phyloP scores from a whole-genome alignment of 169 alveolate species.

The Plasmodium coatneyi region DNA sequence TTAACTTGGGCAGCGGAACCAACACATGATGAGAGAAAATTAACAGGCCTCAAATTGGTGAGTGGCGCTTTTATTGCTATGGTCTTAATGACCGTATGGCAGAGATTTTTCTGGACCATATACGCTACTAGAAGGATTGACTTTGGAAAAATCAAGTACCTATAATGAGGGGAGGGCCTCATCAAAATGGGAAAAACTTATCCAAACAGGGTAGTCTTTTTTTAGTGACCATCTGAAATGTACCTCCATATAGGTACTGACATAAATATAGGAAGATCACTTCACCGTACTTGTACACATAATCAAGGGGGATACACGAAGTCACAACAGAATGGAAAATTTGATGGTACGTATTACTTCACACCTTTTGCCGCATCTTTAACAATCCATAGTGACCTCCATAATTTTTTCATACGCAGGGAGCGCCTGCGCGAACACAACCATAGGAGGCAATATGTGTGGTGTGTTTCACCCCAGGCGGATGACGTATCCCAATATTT shows the following conservation, averaged over 20 bases:
- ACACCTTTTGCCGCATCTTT: background rate
- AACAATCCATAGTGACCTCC: background rate
- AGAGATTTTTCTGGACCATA: conserved; percentile 89
- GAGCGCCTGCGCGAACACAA: background rate
- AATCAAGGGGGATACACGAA: background rate
- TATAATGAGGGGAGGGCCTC: conserved; percentile 19
- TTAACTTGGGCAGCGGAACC: conserved; percentile 92
- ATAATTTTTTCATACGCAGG: background rate
- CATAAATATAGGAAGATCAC: background rate
- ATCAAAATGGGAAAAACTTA: background rate
- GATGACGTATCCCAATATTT: background rate
- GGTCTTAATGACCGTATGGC: conserved; percentile 88
- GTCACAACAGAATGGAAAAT: background rate
- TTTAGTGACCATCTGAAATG: background rate
- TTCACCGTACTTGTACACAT: background rate
- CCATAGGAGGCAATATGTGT: background rate
- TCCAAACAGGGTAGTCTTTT: background rate
- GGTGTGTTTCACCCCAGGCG: background rate
- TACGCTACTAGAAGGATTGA: conserved; percentile 89
- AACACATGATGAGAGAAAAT: conserved; percentile 89
- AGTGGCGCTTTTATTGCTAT: conserved; percentile 86
- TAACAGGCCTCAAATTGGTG: conserved; percentile 84
- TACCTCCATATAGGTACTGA: background rate
- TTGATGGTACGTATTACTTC: background rate
- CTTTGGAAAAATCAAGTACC: conserved; percentile 85